phyloP scores from a whole-genome alignment of 2,329 filamentous ascomycete genomes.

The Alternaria dauci region DNA sequence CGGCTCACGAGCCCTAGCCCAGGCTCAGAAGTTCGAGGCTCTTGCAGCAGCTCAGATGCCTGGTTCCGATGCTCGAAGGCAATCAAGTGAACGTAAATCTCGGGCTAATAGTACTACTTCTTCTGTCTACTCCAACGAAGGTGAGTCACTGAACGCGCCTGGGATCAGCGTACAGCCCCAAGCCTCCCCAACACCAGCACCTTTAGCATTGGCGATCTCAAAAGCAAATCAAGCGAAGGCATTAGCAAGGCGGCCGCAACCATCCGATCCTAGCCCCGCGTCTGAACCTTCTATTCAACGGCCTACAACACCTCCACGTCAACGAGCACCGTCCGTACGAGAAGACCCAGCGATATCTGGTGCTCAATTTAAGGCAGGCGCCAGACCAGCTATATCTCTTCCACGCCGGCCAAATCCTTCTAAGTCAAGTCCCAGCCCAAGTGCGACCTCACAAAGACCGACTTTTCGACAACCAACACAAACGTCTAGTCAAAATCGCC shows the following conservation, averaged over 20 bases:
- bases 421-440: neutral
- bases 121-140: constrained; percentile 12
- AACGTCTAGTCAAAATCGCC: neutral
- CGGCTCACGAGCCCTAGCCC: constrained; percentile 35
- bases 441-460: neutral
- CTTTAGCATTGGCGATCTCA: constrained; percentile 5
- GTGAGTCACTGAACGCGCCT: neutral
- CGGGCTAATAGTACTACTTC: constrained; percentile 12
- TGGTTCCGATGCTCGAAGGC: neutral
- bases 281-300: neutral
- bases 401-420: neutral
- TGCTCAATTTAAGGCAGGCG: neutral
- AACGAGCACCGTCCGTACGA: constrained; percentile 1
- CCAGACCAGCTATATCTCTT: neutral
- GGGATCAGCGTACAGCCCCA: neutral
- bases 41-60: constrained; percentile 27
- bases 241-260: neutral
- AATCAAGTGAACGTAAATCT: constrained; percentile 12
- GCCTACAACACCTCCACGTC: constrained; percentile 15
- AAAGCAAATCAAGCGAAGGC: constrained; percentile 6
- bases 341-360: constrained; percentile 14
- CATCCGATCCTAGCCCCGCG: neutral
- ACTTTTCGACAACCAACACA: constrained; percentile 6
- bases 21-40: constrained; percentile 44
- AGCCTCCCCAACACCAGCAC: constrained; percentile 7